Percentiles rank a stretch among this genome's conserved stretches.
These are phyloP conservation scores for Phytophthora sp. DNA, from an alignment of 352 stramenopile genomes.

Conservation along the genomic window DNA sequence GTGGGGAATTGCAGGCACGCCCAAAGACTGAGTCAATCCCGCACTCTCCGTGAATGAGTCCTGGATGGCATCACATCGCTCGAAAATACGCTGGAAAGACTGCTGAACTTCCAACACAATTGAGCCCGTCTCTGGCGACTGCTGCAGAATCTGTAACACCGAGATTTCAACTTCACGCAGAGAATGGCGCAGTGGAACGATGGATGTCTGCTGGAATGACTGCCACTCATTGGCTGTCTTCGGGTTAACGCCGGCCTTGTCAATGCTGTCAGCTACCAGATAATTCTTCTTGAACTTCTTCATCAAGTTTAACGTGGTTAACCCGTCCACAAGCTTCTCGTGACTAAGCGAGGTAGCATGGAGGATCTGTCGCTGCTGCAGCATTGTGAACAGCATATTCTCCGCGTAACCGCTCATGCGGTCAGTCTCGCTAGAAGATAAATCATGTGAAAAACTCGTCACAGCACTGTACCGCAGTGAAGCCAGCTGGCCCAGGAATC, in stretches of 20 bases:
- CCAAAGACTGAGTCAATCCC: slow-evolving; percentile 45
- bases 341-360: slow-evolving; percentile 73
- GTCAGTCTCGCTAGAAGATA: slow-evolving; percentile 83
- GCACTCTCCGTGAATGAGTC: slow-evolving; percentile 33
- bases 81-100: slow-evolving; percentile 42
- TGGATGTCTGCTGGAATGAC: slow-evolving; percentile 50
- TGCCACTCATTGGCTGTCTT: slow-evolving; percentile 60
- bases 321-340: slow-evolving; percentile 62
- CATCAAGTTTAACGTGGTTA: slow-evolving; percentile 61
- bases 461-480: slow-evolving; percentile 80
- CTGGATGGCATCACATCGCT: slow-evolving; percentile 39
- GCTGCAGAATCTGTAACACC: slow-evolving; percentile 55
- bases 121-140: slow-evolving; percentile 27
- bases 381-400: slow-evolving; percentile 88
- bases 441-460: slow-evolving; percentile 86
- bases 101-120: slow-evolving; percentile 28
- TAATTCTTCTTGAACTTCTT: slow-evolving; percentile 51
- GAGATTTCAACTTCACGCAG: slow-evolving; percentile 76
- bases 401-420: slow-evolving; percentile 91
- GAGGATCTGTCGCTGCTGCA: slow-evolving; percentile 89
- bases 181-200: slow-evolving; percentile 53
- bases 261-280: slow-evolving; percentile 6
- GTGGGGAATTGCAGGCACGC: slow-evolving; percentile 65
- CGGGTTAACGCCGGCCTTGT: slow-evolving; percentile 15
- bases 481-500: slow-evolving; percentile 80